Evolutionary conservation across 2,329 filamentous ascomycete genomes (phyloP).

Genomic region (Aspergillaceae sp.): DNA sequence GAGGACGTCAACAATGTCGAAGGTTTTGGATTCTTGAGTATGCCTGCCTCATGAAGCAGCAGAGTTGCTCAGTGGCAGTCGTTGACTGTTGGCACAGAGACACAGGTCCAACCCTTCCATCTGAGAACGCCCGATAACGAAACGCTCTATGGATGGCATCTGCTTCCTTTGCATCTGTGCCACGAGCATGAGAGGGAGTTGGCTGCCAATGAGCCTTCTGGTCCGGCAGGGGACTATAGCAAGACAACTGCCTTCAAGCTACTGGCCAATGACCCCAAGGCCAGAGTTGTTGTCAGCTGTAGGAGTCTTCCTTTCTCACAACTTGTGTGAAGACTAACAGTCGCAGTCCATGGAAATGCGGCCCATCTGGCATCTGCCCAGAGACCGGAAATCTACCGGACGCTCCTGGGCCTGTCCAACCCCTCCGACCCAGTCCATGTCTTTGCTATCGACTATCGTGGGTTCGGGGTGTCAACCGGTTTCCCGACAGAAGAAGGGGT

Average conservation of each 20-base stretch:
- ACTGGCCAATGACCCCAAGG: slow-evolving; percentile 42
- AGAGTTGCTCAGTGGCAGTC: not conserved
- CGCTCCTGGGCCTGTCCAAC: slow-evolving; percentile 61
- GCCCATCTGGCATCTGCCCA: slow-evolving; percentile 73
- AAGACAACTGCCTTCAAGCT: slow-evolving; percentile 43
- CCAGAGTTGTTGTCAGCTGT: slow-evolving; percentile 50
- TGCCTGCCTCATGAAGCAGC: slow-evolving; percentile 15
- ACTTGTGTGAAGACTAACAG: not conserved
- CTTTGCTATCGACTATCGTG: slow-evolving; percentile 83
- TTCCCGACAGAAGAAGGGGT: slow-evolving; percentile 70
- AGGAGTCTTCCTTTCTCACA: slow-evolving; percentile 7
- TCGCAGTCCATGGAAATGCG: slow-evolving; percentile 55
- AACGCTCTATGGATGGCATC: slow-evolving; percentile 79
- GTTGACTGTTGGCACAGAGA: slow-evolving; percentile 45
- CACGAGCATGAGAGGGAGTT: slow-evolving; percentile 59
- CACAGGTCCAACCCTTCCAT: slow-evolving; percentile 81
- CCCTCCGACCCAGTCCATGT: slow-evolving; percentile 60
- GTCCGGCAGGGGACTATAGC: slow-evolving; percentile 39
- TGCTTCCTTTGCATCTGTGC: slow-evolving; percentile 72
- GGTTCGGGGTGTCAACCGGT: slow-evolving; percentile 76
- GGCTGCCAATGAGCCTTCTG: slow-evolving; percentile 46
- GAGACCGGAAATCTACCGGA: slow-evolving; percentile 68
- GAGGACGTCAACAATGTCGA: slow-evolving; percentile 68
- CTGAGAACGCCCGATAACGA: slow-evolving; percentile 67
- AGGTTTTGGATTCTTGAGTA: slow-evolving; percentile 78